Conservation (phyloP, 2,329 filamentous ascomycete species). For the Didymella pomorum region DNA sequence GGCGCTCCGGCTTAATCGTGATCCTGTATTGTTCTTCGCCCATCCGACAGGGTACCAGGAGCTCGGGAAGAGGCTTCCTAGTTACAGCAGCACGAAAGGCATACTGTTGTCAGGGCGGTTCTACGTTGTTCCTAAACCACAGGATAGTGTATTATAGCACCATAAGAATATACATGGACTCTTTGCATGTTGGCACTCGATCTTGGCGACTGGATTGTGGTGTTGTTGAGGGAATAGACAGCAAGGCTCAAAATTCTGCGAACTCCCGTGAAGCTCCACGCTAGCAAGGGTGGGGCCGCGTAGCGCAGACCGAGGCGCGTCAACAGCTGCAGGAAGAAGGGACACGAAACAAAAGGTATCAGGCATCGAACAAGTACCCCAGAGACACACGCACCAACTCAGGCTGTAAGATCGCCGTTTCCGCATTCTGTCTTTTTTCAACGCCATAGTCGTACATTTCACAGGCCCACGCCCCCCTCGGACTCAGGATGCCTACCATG, state of each 20-base stretch:
- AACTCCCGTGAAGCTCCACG: slow-evolving; percentile 27
- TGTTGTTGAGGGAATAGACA: slow-evolving; percentile 6
- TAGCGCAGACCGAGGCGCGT: slow-evolving; percentile 17
- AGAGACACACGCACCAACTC: not conserved
- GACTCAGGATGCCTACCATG: slow-evolving; percentile 75
- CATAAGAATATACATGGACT: slow-evolving; percentile 24
- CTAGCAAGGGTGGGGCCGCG: slow-evolving; percentile 32
- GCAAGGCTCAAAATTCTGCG: slow-evolving; percentile 29
- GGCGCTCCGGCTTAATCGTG: slow-evolving; percentile 99
- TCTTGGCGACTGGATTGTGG: slow-evolving; percentile 6
- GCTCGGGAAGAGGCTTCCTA: slow-evolving; percentile 68
- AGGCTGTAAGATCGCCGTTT: not conserved
- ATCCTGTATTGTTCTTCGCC: slow-evolving; percentile 78
- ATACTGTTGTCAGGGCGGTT: slow-evolving; percentile 63
- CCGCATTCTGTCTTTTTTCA: not conserved
- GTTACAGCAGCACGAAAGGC: slow-evolving; percentile 62
- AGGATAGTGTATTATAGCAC: slow-evolving; percentile 6
- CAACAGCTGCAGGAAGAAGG: slow-evolving; percentile 12
- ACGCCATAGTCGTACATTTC: not conserved
- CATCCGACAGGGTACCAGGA: slow-evolving; percentile 80
- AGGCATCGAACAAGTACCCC: slow-evolving; percentile 5
- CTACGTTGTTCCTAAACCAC: slow-evolving; percentile 7
- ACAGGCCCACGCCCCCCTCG: not conserved
- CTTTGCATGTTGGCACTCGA: slow-evolving; percentile 3
- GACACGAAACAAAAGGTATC: slow-evolving; percentile 19